A percentile compares a stretch with the other conserved stretches of the same genome.
Conservation (phyloP, 768 basidiomycete genomes). For the Tylopilus sp. region DNA sequence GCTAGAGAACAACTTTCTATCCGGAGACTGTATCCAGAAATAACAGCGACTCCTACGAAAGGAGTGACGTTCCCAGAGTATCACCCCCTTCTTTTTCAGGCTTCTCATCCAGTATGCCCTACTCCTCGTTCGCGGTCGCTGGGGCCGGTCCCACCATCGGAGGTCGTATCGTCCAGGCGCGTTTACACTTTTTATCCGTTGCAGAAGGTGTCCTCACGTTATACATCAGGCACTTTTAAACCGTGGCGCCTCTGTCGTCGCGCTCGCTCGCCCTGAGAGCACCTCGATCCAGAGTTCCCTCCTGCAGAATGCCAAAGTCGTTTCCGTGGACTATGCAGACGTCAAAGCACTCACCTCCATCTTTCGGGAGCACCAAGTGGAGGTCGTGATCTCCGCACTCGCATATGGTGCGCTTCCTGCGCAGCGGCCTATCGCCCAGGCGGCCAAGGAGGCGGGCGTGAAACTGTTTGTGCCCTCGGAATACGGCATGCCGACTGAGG, state of each 20-base stretch:
- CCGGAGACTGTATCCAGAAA: neutral
- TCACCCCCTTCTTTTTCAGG: neutral
- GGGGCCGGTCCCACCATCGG: slow-evolving; percentile 22
- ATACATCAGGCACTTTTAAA: slow-evolving; percentile 19
- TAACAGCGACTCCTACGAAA: neutral
- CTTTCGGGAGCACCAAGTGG: slow-evolving; percentile 30
- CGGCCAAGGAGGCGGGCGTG: slow-evolving; percentile 35
- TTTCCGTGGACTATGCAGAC: slow-evolving; percentile 27
- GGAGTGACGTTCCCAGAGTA: neutral
- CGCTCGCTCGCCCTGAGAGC: slow-evolving; percentile 23
- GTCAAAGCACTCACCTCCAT: slow-evolving; percentile 23
- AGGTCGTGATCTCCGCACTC: slow-evolving; percentile 35
- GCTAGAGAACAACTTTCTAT: neutral
- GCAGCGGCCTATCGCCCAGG: slow-evolving; percentile 31
- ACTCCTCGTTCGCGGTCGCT: slow-evolving; percentile 5
- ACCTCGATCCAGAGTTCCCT: slow-evolving; percentile 13
- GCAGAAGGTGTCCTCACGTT: neutral
- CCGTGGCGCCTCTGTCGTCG: slow-evolving; percentile 25
- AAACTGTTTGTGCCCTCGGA: slow-evolving; percentile 40
- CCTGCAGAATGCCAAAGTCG: slow-evolving; percentile 26
- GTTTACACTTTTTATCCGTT: neutral
- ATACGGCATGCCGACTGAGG: slow-evolving; percentile 35
- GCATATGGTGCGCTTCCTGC: slow-evolving; percentile 24
- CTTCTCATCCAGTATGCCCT: slow-evolving; percentile 11
- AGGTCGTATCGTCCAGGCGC: slow-evolving; percentile 29